A percentile compares a stretch with the other conserved stretches of the same genome.
These are phyloP conservation scores for Neolentinus lepideus DNA, from an alignment of 1,284 basidiomycete species.

Conservation along the genomic window DNA sequence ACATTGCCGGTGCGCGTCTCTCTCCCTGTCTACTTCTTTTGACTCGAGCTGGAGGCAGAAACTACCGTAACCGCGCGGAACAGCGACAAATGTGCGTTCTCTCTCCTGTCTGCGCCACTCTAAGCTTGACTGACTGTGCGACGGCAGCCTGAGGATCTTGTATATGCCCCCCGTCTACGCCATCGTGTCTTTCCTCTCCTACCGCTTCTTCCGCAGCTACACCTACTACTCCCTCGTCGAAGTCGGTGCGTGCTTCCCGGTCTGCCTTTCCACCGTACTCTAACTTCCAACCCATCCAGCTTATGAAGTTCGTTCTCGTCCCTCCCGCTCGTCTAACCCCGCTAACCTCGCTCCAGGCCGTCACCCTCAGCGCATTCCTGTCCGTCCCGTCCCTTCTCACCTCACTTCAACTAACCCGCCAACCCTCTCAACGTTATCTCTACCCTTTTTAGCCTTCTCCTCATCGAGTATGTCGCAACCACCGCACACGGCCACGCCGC, in stretches of 20 bases:
- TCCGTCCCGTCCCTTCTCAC: no score
- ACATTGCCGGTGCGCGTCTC: conserved; percentile 64
- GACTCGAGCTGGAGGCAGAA: conserved; percentile 27
- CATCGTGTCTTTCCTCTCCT: conserved; percentile 85
- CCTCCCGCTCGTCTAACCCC: background rate
- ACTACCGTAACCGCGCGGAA: conserved; percentile 59
- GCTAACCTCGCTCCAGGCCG: conserved; percentile 35
- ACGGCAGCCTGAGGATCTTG: conserved; percentile 56
- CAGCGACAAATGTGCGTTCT: conserved; percentile 69
- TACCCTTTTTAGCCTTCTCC: conserved; percentile 46
- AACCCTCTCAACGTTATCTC: conserved; percentile 13
- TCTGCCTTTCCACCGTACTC: background rate
- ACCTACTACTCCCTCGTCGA: conserved; percentile 78
- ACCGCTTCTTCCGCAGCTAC: conserved; percentile 75
- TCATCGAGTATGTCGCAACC: conserved; percentile 79
- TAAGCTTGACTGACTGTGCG: background rate
- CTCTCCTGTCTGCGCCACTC: background rate
- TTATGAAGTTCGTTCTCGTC: conserved; percentile 33
- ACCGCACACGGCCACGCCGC: conserved; percentile 56
- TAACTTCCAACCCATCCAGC: conserved; percentile 23
- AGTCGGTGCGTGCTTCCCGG: conserved; percentile 40
- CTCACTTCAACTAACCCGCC: conserved; percentile 7
- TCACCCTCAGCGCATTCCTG: conserved; percentile 77
- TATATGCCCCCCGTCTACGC: conserved; percentile 81
- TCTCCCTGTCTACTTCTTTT: conserved; percentile 15